These are phyloP conservation scores for Protea cynaroides DNA, from an alignment of 164 flowering plant genomes.

Conservation along the genomic window DNA sequence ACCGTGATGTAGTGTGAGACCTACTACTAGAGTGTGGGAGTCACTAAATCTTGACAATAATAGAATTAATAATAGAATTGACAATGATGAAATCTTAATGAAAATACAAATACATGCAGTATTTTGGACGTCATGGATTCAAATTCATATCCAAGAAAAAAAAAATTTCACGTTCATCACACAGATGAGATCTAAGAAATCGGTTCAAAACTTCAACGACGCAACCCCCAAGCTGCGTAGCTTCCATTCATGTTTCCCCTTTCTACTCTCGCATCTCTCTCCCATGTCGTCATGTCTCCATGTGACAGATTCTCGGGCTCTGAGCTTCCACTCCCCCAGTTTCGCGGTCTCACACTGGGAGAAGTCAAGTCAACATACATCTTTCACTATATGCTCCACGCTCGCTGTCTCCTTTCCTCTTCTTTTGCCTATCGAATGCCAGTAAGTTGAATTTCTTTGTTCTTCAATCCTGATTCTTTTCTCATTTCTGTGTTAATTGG, in stretches of 20 bases:
- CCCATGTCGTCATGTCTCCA: slow-evolving; percentile 22
- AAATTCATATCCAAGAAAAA: too few relatives aligned
- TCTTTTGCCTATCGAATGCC: slow-evolving; percentile 3
- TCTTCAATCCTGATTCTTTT: slow-evolving; percentile 2
- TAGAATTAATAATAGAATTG: too few relatives aligned
- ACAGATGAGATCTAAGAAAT: too few relatives aligned
- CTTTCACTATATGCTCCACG: slow-evolving; percentile 8
- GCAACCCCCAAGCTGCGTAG: slow-evolving; percentile 6
- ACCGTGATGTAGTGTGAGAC: too few relatives aligned
- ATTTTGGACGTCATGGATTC: too few relatives aligned
- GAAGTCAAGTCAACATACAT: not conserved
- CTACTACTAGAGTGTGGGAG: too few relatives aligned
- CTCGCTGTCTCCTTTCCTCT: slow-evolving; percentile 10
- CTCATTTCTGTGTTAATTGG: not conserved
- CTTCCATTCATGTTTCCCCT: slow-evolving; percentile 7
- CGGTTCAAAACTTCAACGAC: slow-evolving; percentile 8
- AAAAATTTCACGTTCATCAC: too few relatives aligned
- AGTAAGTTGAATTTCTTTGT: slow-evolving; percentile 12
- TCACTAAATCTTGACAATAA: too few relatives aligned
- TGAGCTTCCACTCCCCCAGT: slow-evolving; percentile 19
- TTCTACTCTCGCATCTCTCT: slow-evolving; percentile 11
- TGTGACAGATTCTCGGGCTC: slow-evolving; percentile 41
- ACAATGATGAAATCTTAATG: too few relatives aligned
- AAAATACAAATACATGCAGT: too few relatives aligned
- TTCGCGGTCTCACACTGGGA: slow-evolving; percentile 6